Evolutionary conservation across 179 eudicot genomes (phyloP).

Genomic region (Beta lomatogona): DNA sequence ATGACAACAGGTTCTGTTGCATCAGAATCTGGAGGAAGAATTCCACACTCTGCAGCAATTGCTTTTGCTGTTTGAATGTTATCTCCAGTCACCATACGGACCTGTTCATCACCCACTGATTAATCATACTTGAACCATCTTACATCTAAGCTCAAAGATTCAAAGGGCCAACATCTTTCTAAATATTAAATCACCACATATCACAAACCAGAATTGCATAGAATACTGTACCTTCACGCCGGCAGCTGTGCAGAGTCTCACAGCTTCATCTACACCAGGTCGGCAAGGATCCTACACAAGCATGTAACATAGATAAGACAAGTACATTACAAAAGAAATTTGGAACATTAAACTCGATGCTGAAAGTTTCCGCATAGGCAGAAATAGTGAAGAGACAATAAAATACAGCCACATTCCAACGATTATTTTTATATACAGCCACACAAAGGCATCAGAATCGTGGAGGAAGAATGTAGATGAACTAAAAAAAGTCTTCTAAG

Average conservation of each 20-base stretch:
- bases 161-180: background rate
- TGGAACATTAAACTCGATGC: background rate
- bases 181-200: background rate
- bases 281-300: constrained; percentile 89
- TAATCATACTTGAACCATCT: background rate
- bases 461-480: too few species aligned
- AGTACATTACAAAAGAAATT: background rate
- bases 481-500: too few species aligned
- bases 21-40: constrained; percentile 59
- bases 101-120: constrained; percentile 40
- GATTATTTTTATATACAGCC: background rate
- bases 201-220: background rate
- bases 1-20: constrained; percentile 56
- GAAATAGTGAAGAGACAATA: background rate
- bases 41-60: constrained; percentile 87
- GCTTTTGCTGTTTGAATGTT: constrained; percentile 95
- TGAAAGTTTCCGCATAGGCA: background rate
- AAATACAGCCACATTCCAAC: background rate
- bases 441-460: background rate
- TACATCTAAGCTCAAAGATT: background rate
- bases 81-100: constrained; percentile 97
- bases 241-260: constrained; percentile 66
- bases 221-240: constrained; percentile 75
- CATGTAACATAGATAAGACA: constrained; percentile 17
- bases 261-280: constrained; percentile 93